These are phyloP conservation scores for Pleurotus citrinopileatus DNA, from an alignment of 768 basidiomycete genomes.

Conservation along the genomic window DNA sequence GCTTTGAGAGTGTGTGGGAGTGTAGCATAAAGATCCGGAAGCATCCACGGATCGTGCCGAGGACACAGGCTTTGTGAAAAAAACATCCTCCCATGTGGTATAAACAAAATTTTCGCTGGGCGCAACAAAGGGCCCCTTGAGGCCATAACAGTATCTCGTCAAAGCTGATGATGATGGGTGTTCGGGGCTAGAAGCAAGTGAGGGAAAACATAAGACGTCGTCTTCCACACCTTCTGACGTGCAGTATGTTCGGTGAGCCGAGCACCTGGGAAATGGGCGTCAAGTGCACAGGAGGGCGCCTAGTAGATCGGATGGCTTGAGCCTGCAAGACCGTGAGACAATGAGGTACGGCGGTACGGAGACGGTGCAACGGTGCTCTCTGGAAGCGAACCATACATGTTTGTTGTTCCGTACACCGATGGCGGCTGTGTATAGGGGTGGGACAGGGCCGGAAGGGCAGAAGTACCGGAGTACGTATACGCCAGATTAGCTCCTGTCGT, in stretches of 20 bases:
- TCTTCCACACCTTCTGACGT: background rate
- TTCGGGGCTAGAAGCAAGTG: background rate
- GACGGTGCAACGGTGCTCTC: background rate
- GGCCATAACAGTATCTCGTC: no score
- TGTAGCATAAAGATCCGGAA: background rate
- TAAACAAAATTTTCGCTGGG: slow-evolving; percentile 5
- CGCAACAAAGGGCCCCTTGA: no score
- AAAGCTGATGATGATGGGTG: background rate
- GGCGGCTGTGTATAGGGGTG: background rate
- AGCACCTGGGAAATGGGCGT: background rate
- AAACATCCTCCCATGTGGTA: background rate
- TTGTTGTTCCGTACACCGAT: background rate
- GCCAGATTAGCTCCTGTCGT: slow-evolving; percentile 1
- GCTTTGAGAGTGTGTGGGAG: background rate
- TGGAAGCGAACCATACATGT: background rate
- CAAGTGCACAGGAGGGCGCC: background rate
- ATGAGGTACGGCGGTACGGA: slow-evolving; percentile 1
- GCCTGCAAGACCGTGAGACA: background rate
- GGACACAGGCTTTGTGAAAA: background rate
- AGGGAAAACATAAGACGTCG: background rate
- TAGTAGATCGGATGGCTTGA: slow-evolving; percentile 2
- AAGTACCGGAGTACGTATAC: slow-evolving; percentile 4
- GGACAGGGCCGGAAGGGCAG: background rate
- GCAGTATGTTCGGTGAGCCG: background rate
- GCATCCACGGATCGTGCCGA: background rate